Base-by-base conservation (phyloP, 208 protist genomes). In the Herpetomonas muscarum region DNA sequence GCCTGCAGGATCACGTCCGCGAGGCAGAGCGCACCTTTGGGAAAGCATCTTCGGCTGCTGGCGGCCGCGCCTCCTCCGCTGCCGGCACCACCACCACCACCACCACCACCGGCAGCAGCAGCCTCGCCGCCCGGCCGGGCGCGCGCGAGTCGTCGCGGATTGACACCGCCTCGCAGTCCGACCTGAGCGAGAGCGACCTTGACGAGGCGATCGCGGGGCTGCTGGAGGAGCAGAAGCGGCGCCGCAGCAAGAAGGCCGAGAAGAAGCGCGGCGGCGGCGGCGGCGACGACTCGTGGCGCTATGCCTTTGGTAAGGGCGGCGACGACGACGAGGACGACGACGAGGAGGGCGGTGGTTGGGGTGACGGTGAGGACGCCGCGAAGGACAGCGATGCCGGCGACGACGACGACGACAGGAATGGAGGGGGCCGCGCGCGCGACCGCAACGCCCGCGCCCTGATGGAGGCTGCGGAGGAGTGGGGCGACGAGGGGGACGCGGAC, bases 141-240 rank as follows among this genome's bases (percentile, higher is more conserved):
- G 15, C 26, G 32, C 10, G 3, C 25, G 45, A 66, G 31, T 37
- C 55, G 46, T 21, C 5, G 41, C 21, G 44, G 29, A 52, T 64
- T 74, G 65, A 21, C 57, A 66, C 22, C 47, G 45, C 29, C 81
- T 63, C 17, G n/a, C n/a, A n/a, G n/a, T 86, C 78, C 0, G 71
- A 82, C 22, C 37, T 87, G 1, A 64, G 66, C 44, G 85, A 95
- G 62, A 81, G 83, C 64, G 90, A 92, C 53, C 60, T 93, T 4
- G 85, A 94, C 51, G 87, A 92, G 37, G 90, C 92, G 59, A 92
- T 92, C 46, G 67, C 55, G 25, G 44, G 55, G 15, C 71, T 92
- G 12, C 75, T 92, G 39, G 56, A 58, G 34, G 58, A 67, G 61
- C 66, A 71, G 52, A 37, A 75, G 57, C n/a, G 26, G 15, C 42